These are phyloP conservation scores for Eragrostis tef DNA, from an alignment of 202 grass and related monocot genomes.

Conservation along the genomic window DNA sequence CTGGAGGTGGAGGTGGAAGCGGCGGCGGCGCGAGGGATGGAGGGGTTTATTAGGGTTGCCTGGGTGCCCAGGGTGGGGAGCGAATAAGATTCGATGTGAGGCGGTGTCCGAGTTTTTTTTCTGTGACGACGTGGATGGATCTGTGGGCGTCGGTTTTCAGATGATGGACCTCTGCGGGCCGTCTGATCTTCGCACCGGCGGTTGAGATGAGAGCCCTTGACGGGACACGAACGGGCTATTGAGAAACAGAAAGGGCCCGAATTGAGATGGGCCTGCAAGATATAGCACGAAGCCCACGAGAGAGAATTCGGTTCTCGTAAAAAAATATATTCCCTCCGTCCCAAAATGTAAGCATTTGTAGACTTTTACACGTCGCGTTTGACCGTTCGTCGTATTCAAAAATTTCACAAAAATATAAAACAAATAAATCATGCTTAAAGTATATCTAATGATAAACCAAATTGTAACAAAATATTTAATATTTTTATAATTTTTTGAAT, in stretches of 20 bases:
- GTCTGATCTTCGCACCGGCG: constrained; percentile 16
- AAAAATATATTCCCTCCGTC: too few species aligned
- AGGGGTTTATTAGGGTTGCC: constrained; percentile 58
- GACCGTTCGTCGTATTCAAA: too few species aligned
- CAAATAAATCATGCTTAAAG: too few species aligned
- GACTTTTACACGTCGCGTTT: too few species aligned
- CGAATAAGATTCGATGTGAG: background rate
- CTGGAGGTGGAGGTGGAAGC: background rate
- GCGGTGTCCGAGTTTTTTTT: background rate
- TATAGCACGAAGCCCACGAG: too few species aligned
- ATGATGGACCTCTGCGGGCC: background rate
- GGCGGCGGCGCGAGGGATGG: constrained; percentile 12
- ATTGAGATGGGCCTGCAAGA: background rate
- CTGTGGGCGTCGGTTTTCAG: background rate
- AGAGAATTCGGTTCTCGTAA: too few species aligned
- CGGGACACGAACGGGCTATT: background rate
- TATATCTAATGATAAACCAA: too few species aligned
- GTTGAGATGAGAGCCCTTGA: background rate
- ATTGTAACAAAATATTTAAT: too few species aligned
- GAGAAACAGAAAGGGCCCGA: background rate
- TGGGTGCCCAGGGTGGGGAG: background rate
- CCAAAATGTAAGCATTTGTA: too few species aligned
- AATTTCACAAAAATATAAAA: too few species aligned
- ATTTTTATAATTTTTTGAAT: too few species aligned
- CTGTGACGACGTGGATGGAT: background rate